Evolutionary conservation across 106 monocot species (phyloP).

Genomic region (Dioscorea alata): DNA sequence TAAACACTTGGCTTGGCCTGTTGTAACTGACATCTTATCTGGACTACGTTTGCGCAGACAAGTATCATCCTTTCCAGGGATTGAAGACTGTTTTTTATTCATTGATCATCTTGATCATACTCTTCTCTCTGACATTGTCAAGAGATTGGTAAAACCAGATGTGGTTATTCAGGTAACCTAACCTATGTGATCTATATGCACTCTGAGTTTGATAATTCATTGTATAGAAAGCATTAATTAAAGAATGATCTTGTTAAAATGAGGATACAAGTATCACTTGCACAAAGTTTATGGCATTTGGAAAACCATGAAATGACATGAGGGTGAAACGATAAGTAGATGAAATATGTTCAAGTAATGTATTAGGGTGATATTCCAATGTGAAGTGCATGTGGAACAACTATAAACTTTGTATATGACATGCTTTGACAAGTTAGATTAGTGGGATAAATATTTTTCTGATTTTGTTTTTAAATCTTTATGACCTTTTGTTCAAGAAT

Average conservation of each 20-base stretch:
- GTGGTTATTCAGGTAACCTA: conserved; percentile 72
- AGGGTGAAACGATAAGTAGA: no score
- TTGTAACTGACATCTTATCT: conserved; percentile 73
- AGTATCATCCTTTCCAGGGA: conserved; percentile 27
- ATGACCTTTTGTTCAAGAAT: no score
- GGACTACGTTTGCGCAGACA: conserved; percentile 61
- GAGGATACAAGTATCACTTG: neutral
- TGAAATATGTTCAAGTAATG: no score
- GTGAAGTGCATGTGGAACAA: no score
- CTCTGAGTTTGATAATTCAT: neutral
- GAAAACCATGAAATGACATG: no score
- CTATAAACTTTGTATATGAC: no score
- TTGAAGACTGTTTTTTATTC: conserved; percentile 48
- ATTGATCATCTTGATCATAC: conserved; percentile 78
- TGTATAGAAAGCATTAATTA: no score
- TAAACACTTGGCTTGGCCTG: conserved; percentile 79
- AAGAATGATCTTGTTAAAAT: no score
- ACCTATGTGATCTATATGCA: neutral
- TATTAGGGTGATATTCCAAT: no score
- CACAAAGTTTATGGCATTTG: neutral
- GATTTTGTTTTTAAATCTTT: no score
- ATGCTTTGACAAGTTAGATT: no score
- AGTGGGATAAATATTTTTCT: no score
- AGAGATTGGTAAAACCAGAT: conserved; percentile 57
- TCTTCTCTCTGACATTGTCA: conserved; percentile 64